Base-by-base conservation (phyloP, 805 yeast genomes). In the Ogataea parapolymorpha region DNA sequence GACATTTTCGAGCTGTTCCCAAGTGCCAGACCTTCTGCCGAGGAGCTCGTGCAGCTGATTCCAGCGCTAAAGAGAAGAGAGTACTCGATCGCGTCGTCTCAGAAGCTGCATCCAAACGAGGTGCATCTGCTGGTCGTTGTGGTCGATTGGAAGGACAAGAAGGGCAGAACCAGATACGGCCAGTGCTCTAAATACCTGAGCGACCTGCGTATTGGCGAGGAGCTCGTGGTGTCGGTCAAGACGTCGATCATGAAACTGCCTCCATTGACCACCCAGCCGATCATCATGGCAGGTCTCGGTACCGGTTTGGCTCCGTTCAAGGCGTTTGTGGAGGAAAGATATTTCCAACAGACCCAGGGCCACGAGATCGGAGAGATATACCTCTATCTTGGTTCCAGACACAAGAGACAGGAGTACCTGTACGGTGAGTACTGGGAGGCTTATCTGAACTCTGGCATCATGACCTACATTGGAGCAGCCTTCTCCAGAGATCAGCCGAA, bases 401-500 rank as follows among this genome's bases (percentile, higher is more conserved):
- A 91, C 68, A 85, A 82, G 70, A 82, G 85, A 64, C 95, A 91
- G 67, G 98, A 91, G 68, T 91, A 91, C 58, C 75, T 91, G 58
- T 89, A 91, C 58, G 98, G 98, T 61, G 98, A 91, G 68, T 72
- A 89, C 52, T 91, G 96, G 95, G 98, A 91, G 70, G 96, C 96
- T 25, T 89, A 86, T 67, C 80, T 83, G 67, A 89, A 81, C 57
- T 95, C 96, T 4, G 96, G 96, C 41, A 67, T 91, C 41, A 75
- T 91, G 61, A 91, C 98, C 12, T 95, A 88, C 58, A 82, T 91
- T 48, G 98, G 98, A 56, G 97, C 97, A 25, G 98, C 98, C 3
- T 91, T 91, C 74, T 88, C 96, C 14, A 86, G 98, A 76, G 98
- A 91, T 67, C 98, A 91, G 69, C 85, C 91, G 7, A 78, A 89